Base-by-base conservation (phyloP, 495 filamentous ascomycete species). In the Lepraria neglecta region DNA sequence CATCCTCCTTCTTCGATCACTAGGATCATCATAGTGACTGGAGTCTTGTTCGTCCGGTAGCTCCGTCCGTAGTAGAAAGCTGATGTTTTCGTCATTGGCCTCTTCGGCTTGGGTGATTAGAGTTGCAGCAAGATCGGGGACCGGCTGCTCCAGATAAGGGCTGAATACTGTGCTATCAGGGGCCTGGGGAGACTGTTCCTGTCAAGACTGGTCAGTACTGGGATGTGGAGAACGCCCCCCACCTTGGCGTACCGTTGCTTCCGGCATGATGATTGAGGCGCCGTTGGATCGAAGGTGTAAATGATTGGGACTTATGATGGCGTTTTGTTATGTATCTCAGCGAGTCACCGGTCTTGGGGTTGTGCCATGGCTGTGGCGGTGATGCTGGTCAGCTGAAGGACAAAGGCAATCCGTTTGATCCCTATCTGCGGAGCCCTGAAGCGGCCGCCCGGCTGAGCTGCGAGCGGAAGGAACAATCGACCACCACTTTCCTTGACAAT, bases 71-170 rank as follows among this genome's bases (percentile, higher is more conserved):
- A 85, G 72, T 54, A 85, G 71, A 63, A 84, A 84, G 69, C 72
- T 80, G 58, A 85, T 76, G 72, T 84, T 84, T 59, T 79, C 82
- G 68, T 81, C 79, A 57, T 84, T 76, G 40, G 77, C 78, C 62
- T 80, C 80, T 64, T 78, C 79, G 44, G 74, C 71, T 60, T 75
- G 73, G 50, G 74, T 75, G 33, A 68, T 73, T 4, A 78, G 67
- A 10, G 77, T 78, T 15, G 74, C 64, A 17, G 77, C 76, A 48
- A 80, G 70, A 58, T 79, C 74, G 43, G 78, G 75, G 19, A 78
- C 74, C 53, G 70, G 59, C 50, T 69, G 68, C 17, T 68, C 69
- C 9, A 72, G 61, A 45, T 71, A 73, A 35, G 60, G 70, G 62
- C 65, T 73, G 61, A 66, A 67, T 50, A 64, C 70, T 21, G 71